Evolutionary conservation across 495 filamentous ascomycete genomes (phyloP), one percentile per base, ranked within the genome.

Genomic region (Podospora tetraspora): DNA sequence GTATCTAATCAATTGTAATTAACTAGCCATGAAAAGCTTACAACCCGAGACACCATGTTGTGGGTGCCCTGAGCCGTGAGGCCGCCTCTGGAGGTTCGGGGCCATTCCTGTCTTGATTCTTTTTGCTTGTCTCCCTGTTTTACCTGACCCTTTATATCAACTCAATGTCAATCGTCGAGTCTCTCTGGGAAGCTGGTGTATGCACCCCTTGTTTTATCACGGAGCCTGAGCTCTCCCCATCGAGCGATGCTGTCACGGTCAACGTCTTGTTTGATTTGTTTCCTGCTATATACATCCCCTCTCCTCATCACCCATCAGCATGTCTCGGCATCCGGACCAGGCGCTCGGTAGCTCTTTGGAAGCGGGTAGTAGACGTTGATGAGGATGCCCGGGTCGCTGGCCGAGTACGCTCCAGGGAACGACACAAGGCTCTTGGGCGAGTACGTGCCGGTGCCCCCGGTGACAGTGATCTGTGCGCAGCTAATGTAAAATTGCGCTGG

Each of bases 401-500:
- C 73, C 69, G 68, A 71, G 72, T 79, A 83, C 0, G 79, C 81
- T 37, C 81, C 81, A 3, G 81, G 81, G 71, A 83, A 81, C 25
- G 77, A 72, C 30, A 83, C 80, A 27, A 77, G 71, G 63, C 75
- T 72, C 27, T 63, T 68, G 12, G 81, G 81, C 66, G 65, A 71
- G 57, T 72, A 75, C 11, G 75, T 72, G 64, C 80, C 79, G 25
- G 70, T 72, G 60, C 81, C 81, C 29, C 81, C 81, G 61, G 64
- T 74, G 68, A 84, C 80, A 59, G 64, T 71, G 11, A 83, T 68
- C 74, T 84, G 81, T 5, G 81, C 81, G 66, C 81, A 84, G 60
- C 77, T 79, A 69, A 87, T 76, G 70, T 87, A 87, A 70, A 85
- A 85, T 75, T 87, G 85, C 1, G 86, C n/a, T n/a, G n/a, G n/a